Evolutionary conservation across 208 protist species (phyloP), one percentile per base, ranked within the genome.

Genomic region (Trypanosoma boissoni): DNA sequence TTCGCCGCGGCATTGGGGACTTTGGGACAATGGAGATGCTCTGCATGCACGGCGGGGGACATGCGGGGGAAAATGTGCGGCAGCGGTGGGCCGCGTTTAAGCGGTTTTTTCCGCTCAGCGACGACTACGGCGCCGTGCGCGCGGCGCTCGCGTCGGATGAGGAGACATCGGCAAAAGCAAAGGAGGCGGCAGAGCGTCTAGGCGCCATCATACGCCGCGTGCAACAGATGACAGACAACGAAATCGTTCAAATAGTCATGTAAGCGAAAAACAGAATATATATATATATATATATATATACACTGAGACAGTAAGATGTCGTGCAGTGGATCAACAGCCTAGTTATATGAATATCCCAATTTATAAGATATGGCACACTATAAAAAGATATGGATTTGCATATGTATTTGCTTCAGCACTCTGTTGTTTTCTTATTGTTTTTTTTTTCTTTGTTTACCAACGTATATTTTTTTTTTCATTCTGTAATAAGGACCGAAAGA

Each of bases 21-120:
- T 88, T 92, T 54, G 67, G 67, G 4, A 64, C 56, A 10, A 32
- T 92, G 51, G 85, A 92, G 42, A 53, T 92, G 9, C 67, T 86
- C 6, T 58, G 78, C 36, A 41, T 61, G 36, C 45, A 37, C 48
- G 44, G 44, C 7, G 60, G 46, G 34, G 61, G 42, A 16, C 20
- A 65, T 21, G 18, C 42, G 12, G 55, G 45, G 5, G 21, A 8
- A 2, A 20, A 18, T 12, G 48, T 64, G 39, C 58, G 69, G 20
- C 44, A 78, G 49, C 85, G 85, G 2, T 92, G 80, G 78, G 42
- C 42, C 8, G 73, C 80, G 9, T 86, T 88, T 43, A 81, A 92
- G 53, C 58, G 70, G 9, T 72, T 87, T 23, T 92, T 81, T 49
- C 78, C 80, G 4, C 64, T 76, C 31, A 77, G 79, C 14, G 70